Evolutionary conservation across 495 filamentous ascomycete species (phyloP).

Genomic region (Zalerion maritima): DNA sequence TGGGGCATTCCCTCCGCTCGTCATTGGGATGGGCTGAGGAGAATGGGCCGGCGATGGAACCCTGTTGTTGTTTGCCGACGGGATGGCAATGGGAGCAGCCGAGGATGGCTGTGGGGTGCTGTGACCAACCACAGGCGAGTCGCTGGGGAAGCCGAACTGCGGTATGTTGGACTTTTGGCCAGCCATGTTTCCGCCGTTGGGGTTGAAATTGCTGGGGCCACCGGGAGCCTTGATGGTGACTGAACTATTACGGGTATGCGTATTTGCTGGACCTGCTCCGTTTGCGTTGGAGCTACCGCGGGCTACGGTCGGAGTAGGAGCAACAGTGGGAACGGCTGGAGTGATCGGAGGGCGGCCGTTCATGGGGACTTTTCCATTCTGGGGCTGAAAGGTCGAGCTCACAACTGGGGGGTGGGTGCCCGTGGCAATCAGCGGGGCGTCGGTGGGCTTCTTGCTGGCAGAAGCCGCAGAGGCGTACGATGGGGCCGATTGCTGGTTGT

Average conservation of each 20-base stretch:
- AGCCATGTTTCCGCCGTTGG: constrained; percentile 55
- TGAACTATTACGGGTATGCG: constrained; percentile 71
- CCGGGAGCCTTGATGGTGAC: constrained; percentile 78
- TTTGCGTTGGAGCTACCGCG: constrained; percentile 45
- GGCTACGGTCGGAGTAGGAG: constrained; percentile 37
- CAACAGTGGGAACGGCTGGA: constrained; percentile 47
- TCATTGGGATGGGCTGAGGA: constrained; percentile 77
- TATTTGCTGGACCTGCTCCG: constrained; percentile 35
- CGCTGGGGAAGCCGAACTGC: constrained; percentile 63
- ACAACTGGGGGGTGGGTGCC: constrained; percentile 50
- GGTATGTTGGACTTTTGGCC: constrained; percentile 45
- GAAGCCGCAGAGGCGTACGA: constrained; percentile 59
- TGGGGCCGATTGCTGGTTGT: constrained; percentile 45
- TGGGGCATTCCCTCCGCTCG: constrained; percentile 65
- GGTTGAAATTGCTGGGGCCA: constrained; percentile 55
- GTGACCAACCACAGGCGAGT: constrained; percentile 55
- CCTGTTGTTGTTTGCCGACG: constrained; percentile 48
- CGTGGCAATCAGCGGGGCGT: constrained; percentile 53
- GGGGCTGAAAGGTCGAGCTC: constrained; percentile 47
- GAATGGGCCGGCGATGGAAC: constrained; percentile 61
- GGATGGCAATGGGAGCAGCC: constrained; percentile 51
- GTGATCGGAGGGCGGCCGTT: constrained; percentile 67
- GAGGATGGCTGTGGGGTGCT: constrained; percentile 38
- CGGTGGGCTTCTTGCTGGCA: constrained; percentile 62
- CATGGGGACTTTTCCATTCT: constrained; percentile 74